phyloP scores from a whole-genome alignment of 345 rosid genomes.

The Euphorbia tirucalli region DNA sequence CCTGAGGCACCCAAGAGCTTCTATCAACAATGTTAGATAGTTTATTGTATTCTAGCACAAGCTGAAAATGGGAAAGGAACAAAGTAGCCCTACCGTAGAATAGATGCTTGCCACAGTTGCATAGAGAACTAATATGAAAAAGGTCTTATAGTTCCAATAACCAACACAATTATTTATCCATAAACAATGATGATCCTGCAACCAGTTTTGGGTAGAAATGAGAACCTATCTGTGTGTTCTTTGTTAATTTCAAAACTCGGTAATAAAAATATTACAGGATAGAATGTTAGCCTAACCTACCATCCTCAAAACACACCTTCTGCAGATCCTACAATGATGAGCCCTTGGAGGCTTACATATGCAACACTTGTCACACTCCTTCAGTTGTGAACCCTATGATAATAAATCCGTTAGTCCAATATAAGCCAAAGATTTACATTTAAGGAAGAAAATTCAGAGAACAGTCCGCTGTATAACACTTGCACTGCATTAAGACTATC shows the following conservation, averaged over 20 bases:
- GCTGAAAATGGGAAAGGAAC: neutral
- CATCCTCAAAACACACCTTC: constrained; percentile 33
- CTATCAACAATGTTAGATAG: constrained; percentile 10
- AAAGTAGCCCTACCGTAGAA: constrained; percentile 50
- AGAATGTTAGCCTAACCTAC: constrained; percentile 16
- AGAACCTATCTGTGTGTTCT: neutral
- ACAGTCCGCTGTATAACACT: neutral
- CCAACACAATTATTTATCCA: constrained; percentile 37
- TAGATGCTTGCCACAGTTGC: constrained; percentile 64
- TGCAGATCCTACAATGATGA: constrained; percentile 29
- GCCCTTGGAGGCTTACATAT: constrained; percentile 31
- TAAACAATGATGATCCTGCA: constrained; percentile 33
- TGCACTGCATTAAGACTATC: neutral
- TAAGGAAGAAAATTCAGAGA: neutral
- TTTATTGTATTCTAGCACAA: neutral
- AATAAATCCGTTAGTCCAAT: constrained; percentile 1
- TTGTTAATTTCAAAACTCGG: neutral
- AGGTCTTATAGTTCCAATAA: constrained; percentile 28
- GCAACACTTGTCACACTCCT: constrained; percentile 25
- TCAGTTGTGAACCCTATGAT: constrained; percentile 16
- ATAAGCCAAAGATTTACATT: neutral
- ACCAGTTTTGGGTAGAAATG: neutral
- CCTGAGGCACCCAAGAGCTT: constrained; percentile 34
- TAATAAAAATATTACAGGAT: neutral
- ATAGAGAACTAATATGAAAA: constrained; percentile 29